Conservation (phyloP, 176 grass and related monocot genomes). For the Cenchrus purpureus region DNA sequence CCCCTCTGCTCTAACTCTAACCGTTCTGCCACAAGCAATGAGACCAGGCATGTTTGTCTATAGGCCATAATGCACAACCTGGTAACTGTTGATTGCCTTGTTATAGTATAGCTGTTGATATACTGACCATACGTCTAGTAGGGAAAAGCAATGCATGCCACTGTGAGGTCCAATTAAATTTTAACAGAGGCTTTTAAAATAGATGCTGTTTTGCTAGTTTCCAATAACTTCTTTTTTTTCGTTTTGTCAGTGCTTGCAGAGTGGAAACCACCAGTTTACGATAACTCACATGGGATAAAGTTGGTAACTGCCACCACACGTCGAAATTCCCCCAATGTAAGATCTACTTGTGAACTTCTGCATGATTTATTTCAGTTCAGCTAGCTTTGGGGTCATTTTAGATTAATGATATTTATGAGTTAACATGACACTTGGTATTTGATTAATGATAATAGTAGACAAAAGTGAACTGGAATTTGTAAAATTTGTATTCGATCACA, state of each 20-base stretch:
- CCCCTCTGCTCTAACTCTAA: neutral
- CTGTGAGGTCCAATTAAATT: constrained; percentile 13
- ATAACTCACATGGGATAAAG: constrained; percentile 93
- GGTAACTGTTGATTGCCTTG: neutral
- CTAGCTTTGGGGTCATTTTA: constrained; percentile 1
- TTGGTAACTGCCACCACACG: constrained; percentile 89
- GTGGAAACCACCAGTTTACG: constrained; percentile 99
- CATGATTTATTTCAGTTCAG: constrained; percentile 10
- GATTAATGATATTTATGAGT: too few species aligned
- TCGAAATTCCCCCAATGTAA: constrained; percentile 98
- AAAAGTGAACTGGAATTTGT: neutral
- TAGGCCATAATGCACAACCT: neutral
- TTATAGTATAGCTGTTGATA: neutral
- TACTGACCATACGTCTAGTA: neutral
- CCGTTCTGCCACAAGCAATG: neutral
- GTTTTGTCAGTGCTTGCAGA: constrained; percentile 84
- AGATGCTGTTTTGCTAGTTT: constrained; percentile 21
- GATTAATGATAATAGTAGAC: neutral
- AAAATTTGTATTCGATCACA: neutral
- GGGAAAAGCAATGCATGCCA: neutral
- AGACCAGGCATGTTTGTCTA: neutral
- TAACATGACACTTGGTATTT: neutral
- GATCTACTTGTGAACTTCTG: constrained; percentile 13
- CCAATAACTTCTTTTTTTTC: constrained; percentile 42
- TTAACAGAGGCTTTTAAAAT: neutral